Base-by-base conservation (phyloP, 2,329 filamentous ascomycete genomes). In the Botryosphaeria dothidea region DNA sequence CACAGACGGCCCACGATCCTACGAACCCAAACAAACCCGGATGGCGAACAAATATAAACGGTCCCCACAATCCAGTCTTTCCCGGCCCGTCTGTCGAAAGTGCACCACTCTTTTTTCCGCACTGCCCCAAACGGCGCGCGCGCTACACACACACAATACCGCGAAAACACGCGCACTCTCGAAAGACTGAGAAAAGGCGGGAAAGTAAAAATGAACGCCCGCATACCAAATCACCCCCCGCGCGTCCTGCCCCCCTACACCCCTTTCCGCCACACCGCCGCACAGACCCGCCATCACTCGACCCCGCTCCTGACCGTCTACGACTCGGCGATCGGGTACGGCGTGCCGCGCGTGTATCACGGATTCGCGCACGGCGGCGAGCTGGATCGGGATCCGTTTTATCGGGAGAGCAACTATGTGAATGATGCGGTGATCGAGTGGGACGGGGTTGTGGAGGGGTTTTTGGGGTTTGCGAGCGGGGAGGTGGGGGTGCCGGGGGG, bases 241-340 rank as follows among this genome's bases (percentile, higher is more conserved):
- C 23, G 25, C 21, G 19, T 21, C 25, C 54, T 58, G 31, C 25
- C 54, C 23, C 17, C 51, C 51, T 27, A 41, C 51, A 27, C 51
- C 15, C 36, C 36, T 36, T 45, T 43, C 54, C 54, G 11, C 54
- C 7, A 15, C 23, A 21, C 43, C 36, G 15, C 36, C 23, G 38
- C 36, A 0, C 4, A 34, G 2, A 43, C 54, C 2, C 17, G 17
- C 0, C 15, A 43, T 23, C 57, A 61, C 56, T 3, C 17, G 19
- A 19, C 4, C 29, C 57, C 57, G 5, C 38, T 41, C 38, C 38
- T 41, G 8, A 34, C 57, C 57, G 57, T 36, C 57, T 61, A 61
- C 43, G 57, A 61, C 45, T 46, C 57, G 3, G 57, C 57, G 19
- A 11, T 61, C 41, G 57, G 57, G 15, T 61, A 61, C 45, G 57